Conservation (phyloP, 2,329 filamentous ascomycete genomes). For the Aspergillus fijiensis region DNA sequence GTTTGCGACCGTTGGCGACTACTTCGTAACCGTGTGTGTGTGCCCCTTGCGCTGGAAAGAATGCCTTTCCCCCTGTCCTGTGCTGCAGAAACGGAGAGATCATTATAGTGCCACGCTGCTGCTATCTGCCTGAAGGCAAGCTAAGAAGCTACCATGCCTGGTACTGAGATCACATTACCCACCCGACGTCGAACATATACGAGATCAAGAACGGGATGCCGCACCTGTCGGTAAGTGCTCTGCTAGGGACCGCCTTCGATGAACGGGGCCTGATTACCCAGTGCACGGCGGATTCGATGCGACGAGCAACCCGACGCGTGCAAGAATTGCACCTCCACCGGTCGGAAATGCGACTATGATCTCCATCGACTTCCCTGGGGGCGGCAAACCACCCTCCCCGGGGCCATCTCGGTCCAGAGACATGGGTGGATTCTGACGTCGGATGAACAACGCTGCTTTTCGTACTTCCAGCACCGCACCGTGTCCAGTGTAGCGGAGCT, state of each 20-base stretch:
- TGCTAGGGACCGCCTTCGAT: too few species aligned
- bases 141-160: background rate
- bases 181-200: too few species aligned
- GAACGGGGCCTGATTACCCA: background rate
- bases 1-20: too few species aligned
- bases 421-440: background rate
- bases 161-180: too few species aligned
- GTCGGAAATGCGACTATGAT: conserved; percentile 1
- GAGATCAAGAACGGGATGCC: background rate
- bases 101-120: too few species aligned
- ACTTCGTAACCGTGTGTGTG: too few species aligned
- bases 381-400: too few species aligned
- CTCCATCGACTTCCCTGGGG: background rate
- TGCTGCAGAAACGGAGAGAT: too few species aligned
- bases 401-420: too few species aligned
- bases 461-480: background rate
- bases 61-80: too few species aligned
- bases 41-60: too few species aligned
- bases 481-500: background rate
- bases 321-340: background rate
- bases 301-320: background rate
- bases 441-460: background rate
- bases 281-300: background rate
- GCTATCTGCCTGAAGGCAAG: too few species aligned
- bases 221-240: conserved; percentile 1